These are phyloP conservation scores for Yarrowia keelungensis DNA, from an alignment of 805 yeast genomes.

Conservation along the genomic window DNA sequence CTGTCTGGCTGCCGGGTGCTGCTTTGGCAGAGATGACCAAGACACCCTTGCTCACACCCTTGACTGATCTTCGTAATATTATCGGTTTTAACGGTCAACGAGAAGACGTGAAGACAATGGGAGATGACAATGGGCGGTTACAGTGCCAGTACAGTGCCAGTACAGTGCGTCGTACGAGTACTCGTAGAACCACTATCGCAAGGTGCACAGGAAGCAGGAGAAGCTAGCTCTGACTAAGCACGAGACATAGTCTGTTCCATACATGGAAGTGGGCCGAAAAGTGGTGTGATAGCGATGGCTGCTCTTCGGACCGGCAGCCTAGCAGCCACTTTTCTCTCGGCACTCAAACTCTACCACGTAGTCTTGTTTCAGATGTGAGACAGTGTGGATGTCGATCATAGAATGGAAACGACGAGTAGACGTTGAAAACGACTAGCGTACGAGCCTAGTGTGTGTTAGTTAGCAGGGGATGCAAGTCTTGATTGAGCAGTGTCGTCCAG, in stretches of 20 bases:
- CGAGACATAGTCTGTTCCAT: background rate
- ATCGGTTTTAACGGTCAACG: background rate
- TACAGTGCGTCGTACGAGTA: no score
- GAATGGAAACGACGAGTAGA: no score
- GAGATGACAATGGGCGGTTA: constrained; percentile 1
- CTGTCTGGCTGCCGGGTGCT: background rate
- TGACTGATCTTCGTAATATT: constrained; percentile 16
- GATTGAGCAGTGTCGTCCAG: no score
- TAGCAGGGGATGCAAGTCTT: no score
- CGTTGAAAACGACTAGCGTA: no score
- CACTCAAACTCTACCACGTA: constrained; percentile 14
- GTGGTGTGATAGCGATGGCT: constrained; percentile 20
- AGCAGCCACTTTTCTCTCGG: constrained; percentile 15
- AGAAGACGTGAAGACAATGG: background rate
- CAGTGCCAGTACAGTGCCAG: no score
- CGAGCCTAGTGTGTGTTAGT: no score
- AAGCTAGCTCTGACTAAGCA: background rate
- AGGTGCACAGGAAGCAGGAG: no score
- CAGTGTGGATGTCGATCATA: background rate
- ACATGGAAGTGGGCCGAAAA: constrained; percentile 15
- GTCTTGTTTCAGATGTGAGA: constrained; percentile 27
- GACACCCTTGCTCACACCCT: constrained; percentile 22
- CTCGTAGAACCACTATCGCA: no score
- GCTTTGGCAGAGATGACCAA: background rate
- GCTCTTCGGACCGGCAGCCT: constrained; percentile 23